Evolutionary conservation across 2,329 filamentous ascomycete species (phyloP), one percentile per base, ranked within the genome.

Genomic region (Alternaria gaisen): DNA sequence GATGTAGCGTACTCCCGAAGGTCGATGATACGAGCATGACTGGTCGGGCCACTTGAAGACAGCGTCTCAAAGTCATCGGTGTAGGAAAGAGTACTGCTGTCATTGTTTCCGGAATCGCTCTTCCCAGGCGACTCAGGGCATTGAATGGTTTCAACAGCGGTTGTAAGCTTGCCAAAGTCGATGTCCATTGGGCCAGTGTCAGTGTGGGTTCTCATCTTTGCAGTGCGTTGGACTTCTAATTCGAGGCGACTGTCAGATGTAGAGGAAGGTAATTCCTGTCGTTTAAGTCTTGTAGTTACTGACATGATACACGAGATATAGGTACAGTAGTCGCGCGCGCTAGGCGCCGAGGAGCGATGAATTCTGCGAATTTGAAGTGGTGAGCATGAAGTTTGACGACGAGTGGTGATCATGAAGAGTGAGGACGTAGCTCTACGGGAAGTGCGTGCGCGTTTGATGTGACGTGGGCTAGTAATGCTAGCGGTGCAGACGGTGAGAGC

Each of bases 21-120:
- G 8, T 66, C 43, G 53, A 65, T 36, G 32, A 66, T 61, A 32
- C 63, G 65, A 1, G 59, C 58, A 18, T 65, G 56, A 0, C 12
- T 43, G 4, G 12, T 5, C 0, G 50, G 30, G 2, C 51, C 60
- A 5, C 18, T 60, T 3, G 64, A 34, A 0, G 67, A 60, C 2
- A 70, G 50, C 4, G 11, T 44, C 2, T 42, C 52, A 36, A 60
- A 67, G 12, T 53, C 56, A 9, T 63, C 40, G 0, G 46, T 58
- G 43, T 64, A 72, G 0, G 57, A 53, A 1, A 38, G 12, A 0
- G 47, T 55, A 22, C 52, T 61, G 0, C 6, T 30, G 3, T 58
- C 32, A 53, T 53, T 63, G 0, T 47, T 40, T 14, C 26, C 22
- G 3, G 62, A 63, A 0, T 48, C 53, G 3, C 34, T 56, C 53